These are phyloP conservation scores for Termitomyces sp. DNA, from an alignment of 768 basidiomycete genomes.

Conservation along the genomic window DNA sequence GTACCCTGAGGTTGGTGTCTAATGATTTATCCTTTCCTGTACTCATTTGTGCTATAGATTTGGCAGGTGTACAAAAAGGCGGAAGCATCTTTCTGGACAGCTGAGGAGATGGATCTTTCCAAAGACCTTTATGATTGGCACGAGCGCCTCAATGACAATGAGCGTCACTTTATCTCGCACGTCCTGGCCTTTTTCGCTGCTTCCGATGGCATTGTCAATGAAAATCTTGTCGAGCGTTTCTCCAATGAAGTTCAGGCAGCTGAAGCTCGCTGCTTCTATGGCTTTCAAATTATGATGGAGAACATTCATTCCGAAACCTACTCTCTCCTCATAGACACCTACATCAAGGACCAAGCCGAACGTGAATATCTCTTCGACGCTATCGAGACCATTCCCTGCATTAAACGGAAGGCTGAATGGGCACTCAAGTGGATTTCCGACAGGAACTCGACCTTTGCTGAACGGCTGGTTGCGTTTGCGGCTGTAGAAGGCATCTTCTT, in stretches of 20 bases:
- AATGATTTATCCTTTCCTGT: background rate
- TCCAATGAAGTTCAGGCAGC: conserved; percentile 90
- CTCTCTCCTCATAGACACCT: conserved; percentile 92
- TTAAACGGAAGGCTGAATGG: conserved; percentile 94
- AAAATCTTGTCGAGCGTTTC: conserved; percentile 93
- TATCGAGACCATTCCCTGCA: conserved; percentile 90
- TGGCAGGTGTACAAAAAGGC: conserved; percentile 98
- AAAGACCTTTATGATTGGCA: conserved; percentile 87
- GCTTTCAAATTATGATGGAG: conserved; percentile 99
- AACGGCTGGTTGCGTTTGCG: conserved; percentile 90
- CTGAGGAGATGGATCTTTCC: conserved; percentile 89
- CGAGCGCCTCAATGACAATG: conserved; percentile 73
- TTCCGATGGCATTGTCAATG: conserved; percentile 95
- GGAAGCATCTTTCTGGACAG: conserved; percentile 92
- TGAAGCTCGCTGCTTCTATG: conserved; percentile 95
- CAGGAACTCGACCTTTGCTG: conserved; percentile 73
- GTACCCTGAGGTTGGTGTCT: conserved; percentile 70
- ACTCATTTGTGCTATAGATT: conserved; percentile 50
- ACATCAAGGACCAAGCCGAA: conserved; percentile 77
- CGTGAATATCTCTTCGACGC: conserved; percentile 89
- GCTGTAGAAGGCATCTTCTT: conserved; percentile 99
- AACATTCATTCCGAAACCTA: conserved; percentile 97
- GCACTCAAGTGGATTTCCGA: conserved; percentile 91
- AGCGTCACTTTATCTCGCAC: conserved; percentile 89
- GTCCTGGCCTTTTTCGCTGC: conserved; percentile 97